Evolutionary conservation across 2,329 filamentous ascomycete genomes (phyloP), one percentile per base, ranked within the genome.

Genomic region (Xylariaceae sp.): DNA sequence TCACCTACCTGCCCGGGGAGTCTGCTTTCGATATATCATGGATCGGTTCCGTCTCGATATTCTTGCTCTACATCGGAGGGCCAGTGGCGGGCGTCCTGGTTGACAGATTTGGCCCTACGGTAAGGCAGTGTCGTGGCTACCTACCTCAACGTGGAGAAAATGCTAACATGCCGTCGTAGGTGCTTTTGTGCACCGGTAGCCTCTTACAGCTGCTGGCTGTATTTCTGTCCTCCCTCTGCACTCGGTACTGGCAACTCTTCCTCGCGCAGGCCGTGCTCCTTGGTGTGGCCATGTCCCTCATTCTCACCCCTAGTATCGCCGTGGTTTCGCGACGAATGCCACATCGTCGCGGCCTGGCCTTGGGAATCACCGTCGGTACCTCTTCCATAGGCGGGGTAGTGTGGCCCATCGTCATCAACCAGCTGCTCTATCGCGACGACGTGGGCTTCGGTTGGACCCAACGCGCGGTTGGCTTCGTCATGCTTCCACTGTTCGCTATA

Each of bases 401-500:
- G 26, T 58, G 47, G 47, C 56, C 56, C 2, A 56, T 58, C 12
- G 46, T 49, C 32, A 35, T 59, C 2, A 37, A 48, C 11, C 43
- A 43, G 10, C 44, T 60, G 13, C 40, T 59, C 14, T 38, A 44
- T 8, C 24, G 45, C 11, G 36, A 35, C 11, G 39, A 33, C 1
- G 37, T 57, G 19, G 45, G 54, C 3, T 62, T 60, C 19, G 54
- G 37, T 8, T 46, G 43, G 43, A 29, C 29, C 4, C 37, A 45
- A 46, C 51, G 59, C 4, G 57, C 53, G 8, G 49, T 60, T 3
- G 62, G 55, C 1, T 65, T 65, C 22, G 56, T 56, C 13, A 62
- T 64, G 57, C 39, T 62, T 2, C 58, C 59, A 4, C 42, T 59
- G 3, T 42, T 64, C 5, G 32, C 29, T 0, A 38, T 63, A 18